Evolutionary conservation across 306 rosid species (phyloP), one percentile per base, ranked within the genome.

Genomic region (Glycine tomentella): DNA sequence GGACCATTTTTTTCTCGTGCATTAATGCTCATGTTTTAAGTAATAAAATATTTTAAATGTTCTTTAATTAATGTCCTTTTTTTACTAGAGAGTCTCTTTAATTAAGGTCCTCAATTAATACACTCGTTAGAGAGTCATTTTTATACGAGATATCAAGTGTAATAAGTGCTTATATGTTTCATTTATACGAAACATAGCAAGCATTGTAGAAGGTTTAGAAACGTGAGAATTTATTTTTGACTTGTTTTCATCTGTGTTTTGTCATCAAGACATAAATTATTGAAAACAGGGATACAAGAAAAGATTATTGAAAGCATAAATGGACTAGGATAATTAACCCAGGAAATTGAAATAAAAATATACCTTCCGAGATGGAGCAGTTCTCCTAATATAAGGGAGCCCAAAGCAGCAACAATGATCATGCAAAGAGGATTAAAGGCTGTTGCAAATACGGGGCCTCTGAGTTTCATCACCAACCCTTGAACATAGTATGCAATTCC

Each of bases 351-450:
- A 20, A 44, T 10, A 9, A 58, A 7, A n/a, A 36, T 36, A 36
- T 87, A 87, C 91, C 95, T 93, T 85, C 95, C 91, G 9, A 89
- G 87, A 80, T 81, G 83, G 68, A 91, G 81, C 70, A 72, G 87
- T 76, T 93, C 96, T 25, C 88, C 84, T 1, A 91, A 85, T 68
- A 91, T 13, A 46, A 86, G 52, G n/a, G 94, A 89, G 8, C 78
- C 92, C 56, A 89, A 57, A 52, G 69, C 42, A 38, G 94, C 67
- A 34, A 93, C 94, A 7, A 90, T 14, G 77, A 92, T 71, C 97
- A 87, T 92, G 84, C 92, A 86, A 12, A 88, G 87, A 74, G 96
- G 97, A 67, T 88, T 93, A 34, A 91, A 93, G 40, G 94, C 95
- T 3, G 94, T 91, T 0, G 91, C 88, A 38, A 87, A 90, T 0